Conservation (phyloP, 805 yeast genomes). For the Candida morakotiae region DNA sequence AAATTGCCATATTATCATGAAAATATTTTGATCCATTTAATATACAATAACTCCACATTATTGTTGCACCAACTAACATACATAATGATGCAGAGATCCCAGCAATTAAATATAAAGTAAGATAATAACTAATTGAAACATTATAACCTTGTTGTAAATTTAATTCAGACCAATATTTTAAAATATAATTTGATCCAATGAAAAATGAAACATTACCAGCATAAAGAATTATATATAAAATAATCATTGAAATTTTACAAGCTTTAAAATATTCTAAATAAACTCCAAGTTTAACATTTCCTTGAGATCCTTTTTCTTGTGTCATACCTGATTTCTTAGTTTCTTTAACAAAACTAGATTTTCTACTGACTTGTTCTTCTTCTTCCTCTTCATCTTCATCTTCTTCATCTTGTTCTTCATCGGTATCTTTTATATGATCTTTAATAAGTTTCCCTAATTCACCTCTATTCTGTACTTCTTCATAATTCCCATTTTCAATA, state of each 20-base stretch:
- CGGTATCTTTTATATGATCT: slow-evolving; percentile 41
- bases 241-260: slow-evolving; percentile 68
- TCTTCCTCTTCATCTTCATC: slow-evolving; percentile 29
- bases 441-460: slow-evolving; percentile 50
- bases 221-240: slow-evolving; percentile 54
- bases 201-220: slow-evolving; percentile 57
- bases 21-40: slow-evolving; percentile 74
- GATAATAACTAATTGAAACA: slow-evolving; percentile 66
- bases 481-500: slow-evolving; percentile 61
- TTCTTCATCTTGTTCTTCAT: slow-evolving; percentile 16
- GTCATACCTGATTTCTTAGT: too few relatives aligned
- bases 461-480: slow-evolving; percentile 45
- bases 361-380: slow-evolving; percentile 31
- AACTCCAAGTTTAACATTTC: slow-evolving; percentile 86
- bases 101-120: slow-evolving; percentile 68
- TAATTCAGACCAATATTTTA: slow-evolving; percentile 95
- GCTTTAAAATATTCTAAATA: slow-evolving; percentile 83
- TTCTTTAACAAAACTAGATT: too few relatives aligned
- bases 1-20: slow-evolving; percentile 71
- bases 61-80: slow-evolving; percentile 59
- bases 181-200: slow-evolving; percentile 81
- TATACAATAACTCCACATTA: slow-evolving; percentile 77
- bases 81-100: slow-evolving; percentile 66
- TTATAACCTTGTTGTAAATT: slow-evolving; percentile 67
- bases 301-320: slow-evolving; percentile 85